Evolutionary conservation across 2,329 filamentous ascomycete genomes (phyloP), one percentile per base, ranked within the genome.

Genomic region (Elsinoe australis): DNA sequence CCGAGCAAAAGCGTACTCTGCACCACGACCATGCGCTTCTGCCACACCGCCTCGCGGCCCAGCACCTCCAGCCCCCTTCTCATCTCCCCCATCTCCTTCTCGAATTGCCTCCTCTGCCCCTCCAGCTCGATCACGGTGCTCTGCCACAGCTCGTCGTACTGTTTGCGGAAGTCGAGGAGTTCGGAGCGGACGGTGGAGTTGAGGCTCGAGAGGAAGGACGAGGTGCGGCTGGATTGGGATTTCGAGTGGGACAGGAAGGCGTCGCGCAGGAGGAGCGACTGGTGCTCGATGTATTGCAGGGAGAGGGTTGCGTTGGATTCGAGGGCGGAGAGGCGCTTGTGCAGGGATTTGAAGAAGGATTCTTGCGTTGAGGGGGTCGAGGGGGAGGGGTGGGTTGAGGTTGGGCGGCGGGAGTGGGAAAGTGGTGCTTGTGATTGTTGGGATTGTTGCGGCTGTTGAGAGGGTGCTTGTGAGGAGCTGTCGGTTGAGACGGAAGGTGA

Each of bases 121-220:
- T 95, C 88, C 10, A 96, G 78, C 22, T 94, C 89, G 49, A 95
- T 82, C 17, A 95, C 83, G 8, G 94, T 95, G 15, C 85, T 90
- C 65, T 95, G 89, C 89, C 90, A 96, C 9, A 96, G 81, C 60
- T 95, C 87, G 61, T 96, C 90, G 64, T 96, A 96, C 63, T 95
- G 85, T 51, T 82, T 79, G 46, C 87, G 79, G 53, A 92, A 83
- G 42, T 76, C 79, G 53, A 79, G 79, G 28, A 95, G 71, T 64
- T 98, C 92, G 12, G 78, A 75, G 31, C 94, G 75, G 1, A 96
- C 87, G 0, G 89, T 95, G 38, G 73, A 74, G 64, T 98, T 98
- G n/a, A 98, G 73, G 29, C 80, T 79, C 52, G 87, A 80, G 10
- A 96, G 73, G 60, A 95, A 95, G 1, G 74, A 73, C 17, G 84